Evolutionary conservation across 225 moss, liverwort and hornwort species (phyloP).

Genomic region (Marchantia paleacea): DNA sequence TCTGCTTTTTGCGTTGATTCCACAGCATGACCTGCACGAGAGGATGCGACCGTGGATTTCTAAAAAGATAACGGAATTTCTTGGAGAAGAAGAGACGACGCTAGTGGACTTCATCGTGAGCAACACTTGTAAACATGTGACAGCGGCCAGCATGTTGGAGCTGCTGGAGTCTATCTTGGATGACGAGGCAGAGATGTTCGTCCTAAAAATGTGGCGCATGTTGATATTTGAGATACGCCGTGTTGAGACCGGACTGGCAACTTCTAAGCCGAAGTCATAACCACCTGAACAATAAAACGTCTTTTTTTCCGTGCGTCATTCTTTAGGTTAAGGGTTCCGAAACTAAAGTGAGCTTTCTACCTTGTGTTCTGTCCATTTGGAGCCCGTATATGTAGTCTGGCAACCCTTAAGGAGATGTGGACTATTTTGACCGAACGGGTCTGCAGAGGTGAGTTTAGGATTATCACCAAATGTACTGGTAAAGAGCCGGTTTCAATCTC

Average conservation of each 20-base stretch:
- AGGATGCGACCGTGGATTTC: constrained; percentile 96
- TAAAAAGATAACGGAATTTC: constrained; percentile 93
- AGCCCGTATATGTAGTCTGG: constrained; percentile 7
- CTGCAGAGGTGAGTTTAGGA: constrained; percentile 18
- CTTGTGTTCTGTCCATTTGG: neutral
- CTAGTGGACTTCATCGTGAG: constrained; percentile 93
- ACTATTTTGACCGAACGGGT: constrained; percentile 5
- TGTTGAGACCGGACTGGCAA: constrained; percentile 87
- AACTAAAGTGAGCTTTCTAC: neutral
- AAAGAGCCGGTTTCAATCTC: no score
- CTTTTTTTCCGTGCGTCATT: neutral
- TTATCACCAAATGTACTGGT: constrained; percentile 6
- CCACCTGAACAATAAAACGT: constrained; percentile 3
- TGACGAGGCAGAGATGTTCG: constrained; percentile 96
- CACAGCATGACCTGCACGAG: constrained; percentile 89
- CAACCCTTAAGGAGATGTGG: neutral
- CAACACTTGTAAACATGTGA: constrained; percentile 87
- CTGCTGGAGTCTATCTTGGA: constrained; percentile 81
- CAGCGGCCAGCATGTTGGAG: constrained; percentile 82
- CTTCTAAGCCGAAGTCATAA: constrained; percentile 38
- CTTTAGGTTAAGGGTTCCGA: neutral
- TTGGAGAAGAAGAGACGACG: constrained; percentile 86
- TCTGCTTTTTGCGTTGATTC: neutral
- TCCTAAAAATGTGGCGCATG: constrained; percentile 99
- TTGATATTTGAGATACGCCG: constrained; percentile 92